These are phyloP conservation scores for Aspergillus viridinutans DNA, from an alignment of 2,329 filamentous ascomycete species.

Conservation along the genomic window DNA sequence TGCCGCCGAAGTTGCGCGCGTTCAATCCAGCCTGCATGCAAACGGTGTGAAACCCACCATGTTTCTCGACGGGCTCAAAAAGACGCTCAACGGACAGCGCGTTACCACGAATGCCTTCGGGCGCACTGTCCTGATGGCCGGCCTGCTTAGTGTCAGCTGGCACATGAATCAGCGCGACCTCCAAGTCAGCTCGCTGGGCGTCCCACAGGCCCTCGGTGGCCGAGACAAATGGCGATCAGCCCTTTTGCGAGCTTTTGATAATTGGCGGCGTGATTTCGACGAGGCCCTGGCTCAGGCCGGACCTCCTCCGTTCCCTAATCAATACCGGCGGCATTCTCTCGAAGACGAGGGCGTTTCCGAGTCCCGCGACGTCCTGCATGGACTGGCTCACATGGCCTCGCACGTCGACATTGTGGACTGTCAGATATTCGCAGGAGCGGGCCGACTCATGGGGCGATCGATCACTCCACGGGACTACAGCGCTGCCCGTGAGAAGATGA, in stretches of 20 bases:
- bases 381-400: slow-evolving; percentile 95
- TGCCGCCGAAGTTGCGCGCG: slow-evolving; percentile 76
- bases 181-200: slow-evolving; percentile 82
- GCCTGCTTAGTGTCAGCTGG: slow-evolving; percentile 88
- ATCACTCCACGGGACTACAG: slow-evolving; percentile 79
- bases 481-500: slow-evolving; percentile 77
- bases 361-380: slow-evolving; percentile 82
- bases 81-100: slow-evolving; percentile 76
- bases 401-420: slow-evolving; percentile 97
- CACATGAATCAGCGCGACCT: slow-evolving; percentile 96
- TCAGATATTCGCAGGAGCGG: slow-evolving; percentile 89
- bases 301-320: slow-evolving; percentile 19
- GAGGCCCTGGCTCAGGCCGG: slow-evolving; percentile 61
- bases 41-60: slow-evolving; percentile 80
- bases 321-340: slow-evolving; percentile 30
- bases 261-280: slow-evolving; percentile 91
- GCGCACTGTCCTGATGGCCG: slow-evolving; percentile 88
- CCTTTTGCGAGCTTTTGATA: slow-evolving; percentile 82
- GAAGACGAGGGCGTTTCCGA: slow-evolving; percentile 74
- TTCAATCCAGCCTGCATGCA: slow-evolving; percentile 73
- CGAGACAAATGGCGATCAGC: slow-evolving; percentile 87
- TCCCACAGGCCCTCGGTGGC: slow-evolving; percentile 73
- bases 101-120: slow-evolving; percentile 93
- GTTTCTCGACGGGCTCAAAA: slow-evolving; percentile 87
- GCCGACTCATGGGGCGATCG: slow-evolving; percentile 75